Conservation (phyloP, 352 stramenopile species). For the Globisporangium rhizosaccharum region DNA sequence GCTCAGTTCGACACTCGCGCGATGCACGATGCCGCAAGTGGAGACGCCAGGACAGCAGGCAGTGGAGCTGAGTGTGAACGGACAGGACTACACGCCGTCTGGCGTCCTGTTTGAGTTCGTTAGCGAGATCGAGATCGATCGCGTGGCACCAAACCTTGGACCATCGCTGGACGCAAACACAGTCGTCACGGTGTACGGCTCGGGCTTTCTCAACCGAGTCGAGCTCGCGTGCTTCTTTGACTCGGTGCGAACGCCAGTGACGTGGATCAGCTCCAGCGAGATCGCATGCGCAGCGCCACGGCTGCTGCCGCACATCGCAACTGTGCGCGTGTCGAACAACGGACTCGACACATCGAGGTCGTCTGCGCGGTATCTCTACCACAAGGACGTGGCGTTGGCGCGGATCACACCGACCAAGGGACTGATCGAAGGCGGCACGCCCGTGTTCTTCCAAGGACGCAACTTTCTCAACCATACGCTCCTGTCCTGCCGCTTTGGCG, state of each 20-base stretch:
- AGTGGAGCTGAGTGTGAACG: constrained; percentile 62
- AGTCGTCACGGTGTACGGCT: constrained; percentile 54
- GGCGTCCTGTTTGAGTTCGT: constrained; percentile 42
- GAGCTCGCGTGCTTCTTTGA: constrained; percentile 58
- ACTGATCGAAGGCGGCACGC: constrained; percentile 67
- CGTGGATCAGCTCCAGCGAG: constrained; percentile 37
- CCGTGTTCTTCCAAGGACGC: constrained; percentile 89
- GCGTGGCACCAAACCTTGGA: constrained; percentile 45
- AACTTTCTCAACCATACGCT: constrained; percentile 92
- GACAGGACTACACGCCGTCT: constrained; percentile 40
- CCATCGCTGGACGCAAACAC: constrained; percentile 53
- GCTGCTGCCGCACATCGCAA: constrained; percentile 48
- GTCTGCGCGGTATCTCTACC: constrained; percentile 65
- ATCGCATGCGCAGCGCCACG: constrained; percentile 60
- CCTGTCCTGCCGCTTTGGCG: constrained; percentile 87
- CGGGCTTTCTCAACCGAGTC: constrained; percentile 44
- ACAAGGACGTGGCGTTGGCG: constrained; percentile 80
- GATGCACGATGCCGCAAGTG: constrained; percentile 38
- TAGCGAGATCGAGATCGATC: constrained; percentile 33
- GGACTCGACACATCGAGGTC: constrained; percentile 55
- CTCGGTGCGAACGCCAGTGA: constrained; percentile 24
- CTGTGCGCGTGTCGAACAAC: constrained; percentile 81
- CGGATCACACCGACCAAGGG: constrained; percentile 68
- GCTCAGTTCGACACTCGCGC: constrained; percentile 26
- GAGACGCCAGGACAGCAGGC: constrained; percentile 17